Evolutionary conservation across 768 basidiomycete species (phyloP).

Genomic region (Mycena leptocephala): DNA sequence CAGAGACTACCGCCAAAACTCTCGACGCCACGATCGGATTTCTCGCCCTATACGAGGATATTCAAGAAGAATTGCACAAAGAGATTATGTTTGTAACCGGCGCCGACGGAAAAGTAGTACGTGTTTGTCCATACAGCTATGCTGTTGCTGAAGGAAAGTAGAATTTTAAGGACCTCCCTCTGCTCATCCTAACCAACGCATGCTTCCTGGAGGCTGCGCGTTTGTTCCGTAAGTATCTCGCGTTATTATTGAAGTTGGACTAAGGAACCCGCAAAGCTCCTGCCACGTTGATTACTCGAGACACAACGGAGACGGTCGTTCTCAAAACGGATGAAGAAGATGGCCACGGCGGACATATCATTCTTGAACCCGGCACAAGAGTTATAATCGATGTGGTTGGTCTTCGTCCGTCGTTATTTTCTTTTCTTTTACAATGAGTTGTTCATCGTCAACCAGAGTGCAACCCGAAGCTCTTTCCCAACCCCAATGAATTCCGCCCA

Average conservation of each 20-base stretch:
- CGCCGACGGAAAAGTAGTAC: not conserved
- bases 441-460: not conserved
- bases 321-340: conserved; percentile 15
- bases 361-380: not conserved
- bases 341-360: conserved; percentile 7
- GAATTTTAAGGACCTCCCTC: not conserved
- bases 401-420: not conserved
- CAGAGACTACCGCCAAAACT: conserved; percentile 52
- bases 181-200: not conserved
- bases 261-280: not conserved
- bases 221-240: not conserved
- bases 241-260: not conserved
- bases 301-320: not conserved
- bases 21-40: conserved; percentile 51
- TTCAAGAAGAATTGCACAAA: not conserved
- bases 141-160: too few relatives aligned
- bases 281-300: not conserved
- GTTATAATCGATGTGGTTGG: not conserved
- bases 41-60: conserved; percentile 47
- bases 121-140: not conserved
- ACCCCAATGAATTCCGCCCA: not conserved
- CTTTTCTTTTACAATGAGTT: not conserved
- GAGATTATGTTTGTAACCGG: not conserved
- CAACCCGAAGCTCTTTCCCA: not conserved
- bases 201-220: conserved; percentile 6